Conservation (phyloP, 2,329 filamentous ascomycete genomes). For the Triangularia setosa region DNA sequence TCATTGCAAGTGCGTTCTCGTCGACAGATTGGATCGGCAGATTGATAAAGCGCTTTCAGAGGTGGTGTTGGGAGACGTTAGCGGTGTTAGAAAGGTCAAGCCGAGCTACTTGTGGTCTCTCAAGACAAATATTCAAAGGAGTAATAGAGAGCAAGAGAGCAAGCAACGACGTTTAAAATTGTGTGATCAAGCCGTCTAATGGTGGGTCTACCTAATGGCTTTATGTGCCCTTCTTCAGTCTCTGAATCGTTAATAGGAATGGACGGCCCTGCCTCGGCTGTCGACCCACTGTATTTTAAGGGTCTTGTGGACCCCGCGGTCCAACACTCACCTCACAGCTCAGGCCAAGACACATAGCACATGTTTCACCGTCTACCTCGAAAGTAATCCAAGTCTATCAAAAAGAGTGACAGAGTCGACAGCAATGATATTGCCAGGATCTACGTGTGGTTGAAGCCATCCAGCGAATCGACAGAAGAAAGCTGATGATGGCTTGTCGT, state of each 20-base stretch:
- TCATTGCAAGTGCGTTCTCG: constrained; percentile 1
- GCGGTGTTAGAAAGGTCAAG: too few species aligned
- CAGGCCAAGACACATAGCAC: neutral
- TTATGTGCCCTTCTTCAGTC: too few species aligned
- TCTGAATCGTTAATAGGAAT: neutral
- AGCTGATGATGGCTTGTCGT: neutral
- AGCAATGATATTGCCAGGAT: neutral
- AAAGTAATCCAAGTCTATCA: too few species aligned
- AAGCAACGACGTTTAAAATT: too few species aligned
- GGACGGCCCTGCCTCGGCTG: neutral
- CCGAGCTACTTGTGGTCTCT: too few species aligned
- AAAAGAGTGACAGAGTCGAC: too few species aligned
- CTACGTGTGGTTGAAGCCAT: neutral
- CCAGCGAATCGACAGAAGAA: neutral
- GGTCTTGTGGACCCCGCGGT: neutral
- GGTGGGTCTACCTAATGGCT: too few species aligned
- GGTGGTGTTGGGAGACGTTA: neutral
- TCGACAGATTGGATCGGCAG: neutral
- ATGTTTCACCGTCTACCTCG: neutral
- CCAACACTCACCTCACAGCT: neutral
- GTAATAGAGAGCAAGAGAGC: too few species aligned
- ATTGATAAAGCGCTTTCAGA: neutral
- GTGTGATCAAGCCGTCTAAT: too few species aligned
- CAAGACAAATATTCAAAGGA: too few species aligned
- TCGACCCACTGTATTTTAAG: neutral